Evolutionary conservation across 2,329 filamentous ascomycete genomes (phyloP).

Genomic region (Colletotrichum brevisporum): DNA sequence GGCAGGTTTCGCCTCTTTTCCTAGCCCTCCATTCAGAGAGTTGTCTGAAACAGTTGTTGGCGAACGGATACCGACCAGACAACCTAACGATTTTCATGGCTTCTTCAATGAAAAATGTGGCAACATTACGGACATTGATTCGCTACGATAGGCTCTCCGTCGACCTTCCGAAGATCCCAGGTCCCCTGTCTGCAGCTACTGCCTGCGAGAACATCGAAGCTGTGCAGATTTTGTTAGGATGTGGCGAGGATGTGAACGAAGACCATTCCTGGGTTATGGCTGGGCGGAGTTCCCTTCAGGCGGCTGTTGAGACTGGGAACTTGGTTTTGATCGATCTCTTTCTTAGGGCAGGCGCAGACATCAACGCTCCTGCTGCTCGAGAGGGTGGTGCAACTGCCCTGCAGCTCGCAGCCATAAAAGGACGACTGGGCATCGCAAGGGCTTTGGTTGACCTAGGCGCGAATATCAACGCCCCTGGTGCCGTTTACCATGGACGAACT

Average conservation of each 20-base stretch:
- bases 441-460: constrained; percentile 4
- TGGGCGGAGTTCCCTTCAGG: not conserved
- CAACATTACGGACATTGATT: not conserved
- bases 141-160: not conserved
- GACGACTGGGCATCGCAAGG: not conserved
- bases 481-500: not conserved
- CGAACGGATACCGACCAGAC: constrained; percentile 3
- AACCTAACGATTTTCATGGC: not conserved
- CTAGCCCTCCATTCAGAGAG: not conserved
- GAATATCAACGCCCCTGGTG: not conserved
- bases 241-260: not conserved
- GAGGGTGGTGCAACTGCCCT: not conserved
- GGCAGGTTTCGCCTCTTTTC: not conserved
- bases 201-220: rapidly evolving
- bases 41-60: not conserved
- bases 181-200: not conserved
- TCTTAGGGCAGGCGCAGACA: not conserved
- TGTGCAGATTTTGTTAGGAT: not conserved
- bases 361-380: not conserved
- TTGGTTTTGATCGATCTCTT: not conserved
- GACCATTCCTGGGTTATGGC: rapidly evolving
- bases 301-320: not conserved
- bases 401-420: not conserved
- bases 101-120: not conserved
- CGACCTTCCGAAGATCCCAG: not conserved